Base-by-base conservation (phyloP, 495 filamentous ascomycete genomes). In the Hyaloscypha bicolor region DNA sequence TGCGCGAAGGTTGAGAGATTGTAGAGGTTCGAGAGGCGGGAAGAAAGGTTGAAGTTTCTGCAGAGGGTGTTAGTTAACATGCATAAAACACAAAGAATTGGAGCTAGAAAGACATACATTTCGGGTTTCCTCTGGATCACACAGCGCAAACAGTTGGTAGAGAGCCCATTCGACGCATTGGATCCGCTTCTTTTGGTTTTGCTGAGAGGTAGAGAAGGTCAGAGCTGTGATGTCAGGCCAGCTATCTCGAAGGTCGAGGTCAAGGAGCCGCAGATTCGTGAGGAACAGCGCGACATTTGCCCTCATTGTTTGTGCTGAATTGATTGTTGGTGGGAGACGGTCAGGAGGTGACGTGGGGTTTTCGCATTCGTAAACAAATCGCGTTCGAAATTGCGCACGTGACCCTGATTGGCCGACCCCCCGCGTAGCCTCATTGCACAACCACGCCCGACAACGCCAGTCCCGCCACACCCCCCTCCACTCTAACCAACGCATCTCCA, bases 41-140 rank as follows among this genome's bases (percentile, higher is more conserved):
- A 93, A 96, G 81, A 94, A 96, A 0, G 93, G 91, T 51, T 88
- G 90, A 14, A 96, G 83, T 85, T 95, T 96, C 88, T 94, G 71
- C 55, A 62, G 55, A 52, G 29, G 51, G 25, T 62, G 39, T 9
- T 25, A 59, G 48, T 61, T 57, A 37, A 48, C 42, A 63, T 29
- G 59, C 69, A 51, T 63, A 30, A 37, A 31, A 61, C 16, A 45
- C 25, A 9, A 48, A 65, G 16, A 19, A 16, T 19, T 39, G 72
- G 63, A 37, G 42, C 42, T 16, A 2, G 30, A 60, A 21, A 30
- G 3, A 62, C 78, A 58, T 79, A 92, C 90, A 81, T 89, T 87
- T 70, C 87, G 84, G 30, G 92, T 83, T 62, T 88, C 87, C 42
- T 89, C 83, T 21, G 85, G 86, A 74, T 95, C 91, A 90, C 90